Evolutionary conservation across 2,329 filamentous ascomycete species (phyloP), one percentile per base, ranked within the genome.

Genomic region (Periglandula ipomoeae): DNA sequence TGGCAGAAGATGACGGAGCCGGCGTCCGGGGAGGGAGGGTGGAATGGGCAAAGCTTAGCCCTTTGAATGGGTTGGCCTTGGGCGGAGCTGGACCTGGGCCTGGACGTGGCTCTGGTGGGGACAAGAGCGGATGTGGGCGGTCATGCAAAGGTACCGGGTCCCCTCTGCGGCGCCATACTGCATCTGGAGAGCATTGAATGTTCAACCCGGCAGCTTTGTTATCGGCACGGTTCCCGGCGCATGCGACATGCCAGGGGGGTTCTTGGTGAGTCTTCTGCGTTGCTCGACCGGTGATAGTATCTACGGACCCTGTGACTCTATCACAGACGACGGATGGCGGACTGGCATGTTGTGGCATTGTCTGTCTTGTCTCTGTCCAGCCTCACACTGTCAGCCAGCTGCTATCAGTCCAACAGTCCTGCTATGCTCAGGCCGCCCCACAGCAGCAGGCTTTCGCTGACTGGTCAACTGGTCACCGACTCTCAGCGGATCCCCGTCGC

Each of bases 1-100:
- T n/a, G n/a, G n/a, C n/a, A n/a, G n/a, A n/a, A n/a, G n/a, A n/a
- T 30, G 46, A 48, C 40, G 30, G 46, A 26, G 34, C 15, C 23
- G 13, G 34, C 22, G 26, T 30, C 38, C 19, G 37, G 23, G 23
- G 23, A 30, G 15, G 13, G 23, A 13, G 23, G 23, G 35, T 20
- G 20, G 35, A 38, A 38, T 5, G 11, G 7, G 35, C 9, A 20
- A 11, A 7, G 34, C 6, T 6, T n/a, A 37, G 34, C 26, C 26
- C n/a, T n/a, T n/a, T n/a, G n/a, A n/a, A n/a, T n/a, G n/a, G n/a
- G n/a, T n/a, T n/a, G n/a, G n/a, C n/a, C n/a, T n/a, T n/a, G n/a
- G n/a, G n/a, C n/a, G n/a, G n/a, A n/a, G n/a, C n/a, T n/a, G n/a
- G n/a, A n/a, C n/a, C n/a, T n/a, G n/a, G n/a, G n/a, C n/a, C n/a